Conservation (phyloP, 164 flowering plant species). For the Magnolia officinalis region DNA sequence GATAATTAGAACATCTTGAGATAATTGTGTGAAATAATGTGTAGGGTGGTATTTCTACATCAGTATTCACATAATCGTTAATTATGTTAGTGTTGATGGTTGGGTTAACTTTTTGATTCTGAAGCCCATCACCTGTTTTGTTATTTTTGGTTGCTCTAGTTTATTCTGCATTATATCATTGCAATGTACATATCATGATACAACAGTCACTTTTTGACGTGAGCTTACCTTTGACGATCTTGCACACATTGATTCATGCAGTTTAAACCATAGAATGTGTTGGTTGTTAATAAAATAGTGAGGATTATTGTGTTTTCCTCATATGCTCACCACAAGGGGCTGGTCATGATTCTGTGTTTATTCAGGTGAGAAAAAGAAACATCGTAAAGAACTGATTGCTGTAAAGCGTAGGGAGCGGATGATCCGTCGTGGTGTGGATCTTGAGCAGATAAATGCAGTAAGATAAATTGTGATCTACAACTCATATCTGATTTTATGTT, state of each 20-base stretch:
- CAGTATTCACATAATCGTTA: not conserved
- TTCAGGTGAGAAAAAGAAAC: constrained; percentile 85
- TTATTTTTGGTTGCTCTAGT: not conserved
- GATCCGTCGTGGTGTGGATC: constrained; percentile 82
- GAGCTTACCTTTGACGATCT: not conserved
- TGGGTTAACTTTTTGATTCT: not conserved
- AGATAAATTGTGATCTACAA: not conserved
- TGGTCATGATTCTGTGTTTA: not conserved
- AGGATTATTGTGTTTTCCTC: not conserved
- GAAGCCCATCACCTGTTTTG: not conserved
- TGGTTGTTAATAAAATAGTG: not conserved
- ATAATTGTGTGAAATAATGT: not conserved
- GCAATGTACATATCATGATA: not conserved
- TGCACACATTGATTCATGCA: not conserved
- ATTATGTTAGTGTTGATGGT: not conserved
- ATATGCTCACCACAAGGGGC: no score
- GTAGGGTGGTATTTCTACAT: not conserved
- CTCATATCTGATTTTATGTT: not conserved
- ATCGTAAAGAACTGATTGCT: constrained; percentile 71
- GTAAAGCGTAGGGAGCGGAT: constrained; percentile 78
- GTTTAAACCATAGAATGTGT: not conserved
- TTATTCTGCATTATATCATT: not conserved
- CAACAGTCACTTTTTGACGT: not conserved
- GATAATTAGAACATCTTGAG: not conserved
- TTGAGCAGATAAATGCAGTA: constrained; percentile 75